These are phyloP conservation scores for Hypholoma sublateritium DNA, from an alignment of 768 basidiomycete species.

Conservation along the genomic window DNA sequence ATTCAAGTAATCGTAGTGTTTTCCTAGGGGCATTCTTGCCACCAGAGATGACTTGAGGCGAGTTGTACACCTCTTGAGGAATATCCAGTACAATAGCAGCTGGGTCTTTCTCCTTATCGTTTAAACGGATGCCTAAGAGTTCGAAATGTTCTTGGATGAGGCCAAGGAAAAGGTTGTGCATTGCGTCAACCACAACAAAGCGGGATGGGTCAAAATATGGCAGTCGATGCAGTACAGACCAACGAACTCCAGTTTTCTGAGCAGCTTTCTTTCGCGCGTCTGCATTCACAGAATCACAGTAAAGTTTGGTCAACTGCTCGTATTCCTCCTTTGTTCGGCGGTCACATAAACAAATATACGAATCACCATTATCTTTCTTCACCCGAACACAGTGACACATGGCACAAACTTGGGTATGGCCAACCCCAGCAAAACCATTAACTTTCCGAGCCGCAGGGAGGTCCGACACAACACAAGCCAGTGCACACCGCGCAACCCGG, in stretches of 20 bases:
- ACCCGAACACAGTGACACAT: slow-evolving; percentile 18
- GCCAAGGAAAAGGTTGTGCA: slow-evolving; percentile 37
- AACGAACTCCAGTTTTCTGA: slow-evolving; percentile 20
- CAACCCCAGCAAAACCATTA: slow-evolving; percentile 21
- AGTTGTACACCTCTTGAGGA: background rate
- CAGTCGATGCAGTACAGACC: slow-evolving; percentile 30
- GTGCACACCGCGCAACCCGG: slow-evolving; percentile 23
- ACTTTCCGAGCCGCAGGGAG: slow-evolving; percentile 31
- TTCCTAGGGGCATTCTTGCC: no score
- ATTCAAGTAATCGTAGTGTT: no score
- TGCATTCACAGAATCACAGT: no score
- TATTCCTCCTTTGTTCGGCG: background rate
- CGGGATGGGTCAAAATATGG: slow-evolving; percentile 37
- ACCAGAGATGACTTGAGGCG: no score
- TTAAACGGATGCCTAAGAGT: slow-evolving; percentile 15
- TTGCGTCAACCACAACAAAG: slow-evolving; percentile 30
- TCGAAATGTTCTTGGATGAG: slow-evolving; percentile 25
- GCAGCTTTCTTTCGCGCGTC: background rate
- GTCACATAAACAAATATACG: background rate
- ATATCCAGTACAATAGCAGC: background rate
- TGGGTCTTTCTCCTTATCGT: background rate
- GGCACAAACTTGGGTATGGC: slow-evolving; percentile 22
- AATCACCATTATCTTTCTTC: slow-evolving; percentile 1
- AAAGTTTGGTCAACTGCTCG: background rate
- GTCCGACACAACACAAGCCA: slow-evolving; percentile 36